Evolutionary conservation across 2,329 filamentous ascomycete species (phyloP), one percentile per base, ranked within the genome.

Genomic region (Colletotrichum euphorbiae): DNA sequence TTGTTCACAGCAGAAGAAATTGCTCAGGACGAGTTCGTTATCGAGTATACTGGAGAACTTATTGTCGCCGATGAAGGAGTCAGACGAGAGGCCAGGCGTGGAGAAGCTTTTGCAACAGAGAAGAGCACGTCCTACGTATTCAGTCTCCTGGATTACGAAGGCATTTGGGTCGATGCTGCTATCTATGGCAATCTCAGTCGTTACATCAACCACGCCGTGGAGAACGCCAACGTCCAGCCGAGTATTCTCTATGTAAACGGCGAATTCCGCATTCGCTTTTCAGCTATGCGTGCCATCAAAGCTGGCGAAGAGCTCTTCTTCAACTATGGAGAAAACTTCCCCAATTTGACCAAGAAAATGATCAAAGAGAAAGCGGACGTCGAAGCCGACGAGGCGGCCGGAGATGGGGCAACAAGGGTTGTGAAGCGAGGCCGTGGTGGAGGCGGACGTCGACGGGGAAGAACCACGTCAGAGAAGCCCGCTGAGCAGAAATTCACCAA

Each of bases 301-400:
- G 83, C 86, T 3, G 93, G 93, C 24, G 90, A 93, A 69, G 93
- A 96, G 77, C 80, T 97, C 0, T 91, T 93, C 75, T 97, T 95
- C 77, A 88, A 95, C 75, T 96, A 97, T 73, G 91, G 91, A 46
- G 86, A 90, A 73, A 87, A 89, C 69, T 90, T 91, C 73, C 87
- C 87, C 12, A 89, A 90, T 67, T 76, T 90, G 65, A 88, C 82
- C 38, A 84, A 85, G 76, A 85, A 84, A 68, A 75, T 84, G 24
- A 77, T 84, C 31, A 80, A 84, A 70, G 79, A 81, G 71, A 80
- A 80, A 71, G 79, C 79, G 36, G 75, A 72, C 12, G 70, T 70
- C 24, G 70, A 73, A 56, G 70, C 70, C 24, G 65, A 70, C 28
- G 65, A 63, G n/a, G 69, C 66, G 3, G 59, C 24, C n/a, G 48